These are phyloP conservation scores for Cydonia oblonga DNA, from an alignment of 331 rosid genomes.

Conservation along the genomic window DNA sequence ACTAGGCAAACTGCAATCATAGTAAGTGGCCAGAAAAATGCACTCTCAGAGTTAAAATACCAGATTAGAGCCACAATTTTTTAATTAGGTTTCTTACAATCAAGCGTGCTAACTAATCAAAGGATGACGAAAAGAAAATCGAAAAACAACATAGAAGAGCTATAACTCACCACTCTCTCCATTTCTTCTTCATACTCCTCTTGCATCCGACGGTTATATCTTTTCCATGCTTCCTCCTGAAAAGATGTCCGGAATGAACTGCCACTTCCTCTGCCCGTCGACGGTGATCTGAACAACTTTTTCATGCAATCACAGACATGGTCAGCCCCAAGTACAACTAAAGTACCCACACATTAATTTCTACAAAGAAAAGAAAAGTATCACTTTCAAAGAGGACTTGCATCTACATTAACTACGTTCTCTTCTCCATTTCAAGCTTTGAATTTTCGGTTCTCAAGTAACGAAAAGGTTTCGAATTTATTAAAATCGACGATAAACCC, in stretches of 20 bases:
- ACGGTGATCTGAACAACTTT: slow-evolving; percentile 52
- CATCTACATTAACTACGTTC: neutral
- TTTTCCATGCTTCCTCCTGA: slow-evolving; percentile 83
- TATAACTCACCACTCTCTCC: slow-evolving; percentile 81
- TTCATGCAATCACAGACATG: slow-evolving; percentile 14
- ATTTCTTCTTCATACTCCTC: slow-evolving; percentile 94
- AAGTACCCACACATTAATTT: neutral
- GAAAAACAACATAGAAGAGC: neutral
- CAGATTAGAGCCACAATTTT: neutral
- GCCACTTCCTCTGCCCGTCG: slow-evolving; percentile 42
- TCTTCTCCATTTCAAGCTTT: neutral
- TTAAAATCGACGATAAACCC: neutral
- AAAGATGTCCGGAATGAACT: slow-evolving; percentile 46
- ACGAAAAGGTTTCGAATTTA: neutral
- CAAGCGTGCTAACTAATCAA: neutral
- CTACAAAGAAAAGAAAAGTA: neutral
- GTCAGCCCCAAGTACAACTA: slow-evolving; percentile 20
- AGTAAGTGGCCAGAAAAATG: neutral
- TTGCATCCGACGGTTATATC: slow-evolving; percentile 53
- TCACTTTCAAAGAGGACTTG: neutral
- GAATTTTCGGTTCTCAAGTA: neutral
- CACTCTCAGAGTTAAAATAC: neutral
- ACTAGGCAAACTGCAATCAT: neutral
- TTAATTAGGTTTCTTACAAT: neutral
- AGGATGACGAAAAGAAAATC: neutral